phyloP scores from a whole-genome alignment of 2,329 filamentous ascomycete genomes.

The Apiospora rasikravindrae region DNA sequence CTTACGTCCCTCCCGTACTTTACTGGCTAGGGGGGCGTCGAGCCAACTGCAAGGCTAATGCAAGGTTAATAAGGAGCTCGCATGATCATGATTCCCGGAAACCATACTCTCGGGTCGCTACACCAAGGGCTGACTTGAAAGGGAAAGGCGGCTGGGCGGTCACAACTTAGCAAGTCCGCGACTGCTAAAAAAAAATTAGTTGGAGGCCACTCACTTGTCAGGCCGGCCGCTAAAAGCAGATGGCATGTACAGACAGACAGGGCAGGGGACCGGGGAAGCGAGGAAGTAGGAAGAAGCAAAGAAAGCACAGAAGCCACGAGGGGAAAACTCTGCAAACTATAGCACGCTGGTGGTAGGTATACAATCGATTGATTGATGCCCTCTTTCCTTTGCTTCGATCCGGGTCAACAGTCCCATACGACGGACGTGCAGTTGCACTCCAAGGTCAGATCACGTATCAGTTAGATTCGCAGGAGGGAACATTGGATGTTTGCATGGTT shows the following conservation, averaged over 20 bases:
- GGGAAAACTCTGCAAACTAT: constrained; percentile 11
- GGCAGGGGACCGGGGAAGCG: neutral
- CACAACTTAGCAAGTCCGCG: neutral
- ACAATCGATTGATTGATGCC: neutral
- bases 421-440: neutral
- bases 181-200: neutral
- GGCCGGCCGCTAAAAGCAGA: neutral
- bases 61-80: constrained; percentile 24
- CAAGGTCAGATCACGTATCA: neutral
- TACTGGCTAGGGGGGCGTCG: neutral
- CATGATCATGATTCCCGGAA: constrained; percentile 21
- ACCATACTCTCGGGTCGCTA: constrained; percentile 23
- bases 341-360: neutral
- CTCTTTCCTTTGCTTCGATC: neutral
- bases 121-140: constrained; percentile 14
- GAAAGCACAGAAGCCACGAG: neutral
- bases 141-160: constrained; percentile 17
- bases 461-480: neutral
- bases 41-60: constrained; percentile 25
- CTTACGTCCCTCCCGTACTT: neutral
- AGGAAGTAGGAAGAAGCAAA: neutral
- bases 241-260: neutral
- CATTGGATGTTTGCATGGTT: neutral
- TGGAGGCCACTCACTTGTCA: constrained; percentile 1
- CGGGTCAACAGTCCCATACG: constrained; percentile 1